Percentiles rank a stretch among this genome's conserved stretches.
These are phyloP conservation scores for Cyamopsis tetragonoloba DNA, from an alignment of 306 rosid genomes.

Conservation along the genomic window DNA sequence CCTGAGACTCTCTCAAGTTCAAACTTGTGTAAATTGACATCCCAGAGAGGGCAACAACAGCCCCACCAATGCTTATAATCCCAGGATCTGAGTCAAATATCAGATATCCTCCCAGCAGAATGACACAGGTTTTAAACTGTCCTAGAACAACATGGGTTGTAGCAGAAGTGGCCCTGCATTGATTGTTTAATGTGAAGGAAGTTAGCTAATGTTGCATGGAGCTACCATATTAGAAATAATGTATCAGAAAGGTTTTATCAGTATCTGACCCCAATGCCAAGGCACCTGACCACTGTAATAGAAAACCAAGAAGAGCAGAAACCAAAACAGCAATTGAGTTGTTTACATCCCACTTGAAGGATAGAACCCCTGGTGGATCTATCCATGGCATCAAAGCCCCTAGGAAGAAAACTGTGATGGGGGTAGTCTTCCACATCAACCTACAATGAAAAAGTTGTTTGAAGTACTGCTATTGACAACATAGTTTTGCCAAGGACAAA, in stretches of 20 bases:
- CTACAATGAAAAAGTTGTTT: slow-evolving; percentile 41
- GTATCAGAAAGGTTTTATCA: background rate
- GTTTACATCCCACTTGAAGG: slow-evolving; percentile 70
- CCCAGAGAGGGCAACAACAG: slow-evolving; percentile 38
- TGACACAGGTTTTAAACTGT: slow-evolving; percentile 87
- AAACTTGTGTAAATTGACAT: slow-evolving; percentile 36
- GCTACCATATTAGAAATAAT: background rate
- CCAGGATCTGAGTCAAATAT: slow-evolving; percentile 44
- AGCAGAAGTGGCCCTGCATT: slow-evolving; percentile 91
- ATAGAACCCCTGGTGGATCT: slow-evolving; percentile 90
- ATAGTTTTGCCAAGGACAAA: background rate
- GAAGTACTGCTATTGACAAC: background rate
- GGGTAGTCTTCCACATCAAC: slow-evolving; percentile 95
- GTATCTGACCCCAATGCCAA: slow-evolving; percentile 83
- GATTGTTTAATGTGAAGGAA: background rate
- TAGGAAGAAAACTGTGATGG: slow-evolving; percentile 73
- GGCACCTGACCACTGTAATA: slow-evolving; percentile 98
- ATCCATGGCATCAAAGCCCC: slow-evolving; percentile 92
- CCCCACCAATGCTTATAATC: slow-evolving; percentile 44
- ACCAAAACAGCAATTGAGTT: slow-evolving; percentile 53
- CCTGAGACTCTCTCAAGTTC: slow-evolving; percentile 36
- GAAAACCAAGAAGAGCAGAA: slow-evolving; percentile 89
- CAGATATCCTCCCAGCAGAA: slow-evolving; percentile 50
- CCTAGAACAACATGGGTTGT: slow-evolving; percentile 94
- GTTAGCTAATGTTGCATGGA: background rate